Percentiles rank a stretch among this genome's conserved stretches.
Conservation (phyloP, 176 grass and related monocot genomes). For the Typha latifolia region DNA sequence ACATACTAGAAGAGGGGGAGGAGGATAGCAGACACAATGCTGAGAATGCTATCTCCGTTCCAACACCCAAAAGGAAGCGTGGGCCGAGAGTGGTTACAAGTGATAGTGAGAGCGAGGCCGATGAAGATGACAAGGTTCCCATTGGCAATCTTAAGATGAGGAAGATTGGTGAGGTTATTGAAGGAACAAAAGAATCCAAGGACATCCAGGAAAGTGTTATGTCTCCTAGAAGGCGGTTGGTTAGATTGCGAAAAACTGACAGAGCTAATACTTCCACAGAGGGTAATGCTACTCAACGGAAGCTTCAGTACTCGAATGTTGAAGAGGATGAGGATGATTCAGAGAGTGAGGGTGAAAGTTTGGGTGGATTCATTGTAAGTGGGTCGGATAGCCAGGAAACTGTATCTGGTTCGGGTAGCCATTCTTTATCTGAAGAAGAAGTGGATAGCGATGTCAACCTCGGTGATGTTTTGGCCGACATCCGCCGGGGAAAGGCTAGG, state of each 20-base stretch:
- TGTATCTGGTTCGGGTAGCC: conserved; percentile 8
- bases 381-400: conserved; percentile 27
- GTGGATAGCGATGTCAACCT: conserved; percentile 24
- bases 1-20: background rate
- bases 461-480: conserved; percentile 29
- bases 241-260: conserved; percentile 19
- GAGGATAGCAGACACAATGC: background rate
- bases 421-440: conserved; percentile 17
- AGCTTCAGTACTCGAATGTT: conserved; percentile 2
- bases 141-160: conserved; percentile 28
- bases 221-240: conserved; percentile 23
- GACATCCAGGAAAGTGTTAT: conserved; percentile 6
- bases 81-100: conserved; percentile 5
- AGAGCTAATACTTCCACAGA: background rate
- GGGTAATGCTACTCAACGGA: background rate
- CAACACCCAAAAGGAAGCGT: conserved; percentile 25
- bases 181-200: background rate
- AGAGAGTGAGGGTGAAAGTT: conserved; percentile 38
- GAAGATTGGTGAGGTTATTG: background rate
- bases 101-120: conserved; percentile 38
- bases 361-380: conserved; percentile 49
- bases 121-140: conserved; percentile 15
- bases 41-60: background rate
- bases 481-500: conserved; percentile 30
- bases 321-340: conserved; percentile 25